phyloP scores from a whole-genome alignment of 192 early-diverging fungal species.

The Umbelopsis isabellina region DNA sequence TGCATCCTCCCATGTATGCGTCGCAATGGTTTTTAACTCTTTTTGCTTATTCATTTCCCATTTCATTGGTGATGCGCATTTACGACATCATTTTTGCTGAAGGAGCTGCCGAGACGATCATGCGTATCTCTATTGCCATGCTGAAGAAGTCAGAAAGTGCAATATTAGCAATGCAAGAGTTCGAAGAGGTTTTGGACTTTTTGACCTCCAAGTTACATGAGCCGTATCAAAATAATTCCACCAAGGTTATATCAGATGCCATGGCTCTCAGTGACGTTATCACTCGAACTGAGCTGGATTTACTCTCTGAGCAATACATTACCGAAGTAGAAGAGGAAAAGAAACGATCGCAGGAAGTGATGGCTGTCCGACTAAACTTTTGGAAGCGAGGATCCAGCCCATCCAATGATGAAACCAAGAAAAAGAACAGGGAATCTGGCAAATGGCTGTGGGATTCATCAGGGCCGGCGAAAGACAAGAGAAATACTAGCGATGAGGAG shows the following conservation, averaged over 20 bases:
- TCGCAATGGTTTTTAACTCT: constrained; percentile 97
- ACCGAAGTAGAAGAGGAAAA: constrained; percentile 54
- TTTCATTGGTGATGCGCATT: constrained; percentile 86
- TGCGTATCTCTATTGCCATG: constrained; percentile 87
- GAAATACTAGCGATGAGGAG: constrained; percentile 36
- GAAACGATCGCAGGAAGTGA: constrained; percentile 49
- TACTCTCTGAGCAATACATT: constrained; percentile 62
- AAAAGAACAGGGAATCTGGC: constrained; percentile 44
- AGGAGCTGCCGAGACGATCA: constrained; percentile 87
- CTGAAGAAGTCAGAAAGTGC: constrained; percentile 76
- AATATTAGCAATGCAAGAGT: constrained; percentile 62
- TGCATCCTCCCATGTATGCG: constrained; percentile 88
- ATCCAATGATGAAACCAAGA: constrained; percentile 54
- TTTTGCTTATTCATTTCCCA: constrained; percentile 96
- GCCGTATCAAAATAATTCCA: constrained; percentile 62
- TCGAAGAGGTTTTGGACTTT: constrained; percentile 83
- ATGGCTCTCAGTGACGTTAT: constrained; percentile 69
- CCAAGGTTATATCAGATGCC: constrained; percentile 78
- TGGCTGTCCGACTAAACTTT: constrained; percentile 54
- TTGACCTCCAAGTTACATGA: constrained; percentile 85
- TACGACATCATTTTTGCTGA: constrained; percentile 93
- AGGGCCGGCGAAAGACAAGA: constrained; percentile 25
- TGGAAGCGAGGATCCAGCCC: constrained; percentile 66
- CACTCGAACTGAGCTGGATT: constrained; percentile 70
- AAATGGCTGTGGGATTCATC: constrained; percentile 53